Evolutionary conservation across 768 basidiomycete genomes (phyloP), one percentile per base, ranked within the genome.

Genomic region (Mycena crocata): DNA sequence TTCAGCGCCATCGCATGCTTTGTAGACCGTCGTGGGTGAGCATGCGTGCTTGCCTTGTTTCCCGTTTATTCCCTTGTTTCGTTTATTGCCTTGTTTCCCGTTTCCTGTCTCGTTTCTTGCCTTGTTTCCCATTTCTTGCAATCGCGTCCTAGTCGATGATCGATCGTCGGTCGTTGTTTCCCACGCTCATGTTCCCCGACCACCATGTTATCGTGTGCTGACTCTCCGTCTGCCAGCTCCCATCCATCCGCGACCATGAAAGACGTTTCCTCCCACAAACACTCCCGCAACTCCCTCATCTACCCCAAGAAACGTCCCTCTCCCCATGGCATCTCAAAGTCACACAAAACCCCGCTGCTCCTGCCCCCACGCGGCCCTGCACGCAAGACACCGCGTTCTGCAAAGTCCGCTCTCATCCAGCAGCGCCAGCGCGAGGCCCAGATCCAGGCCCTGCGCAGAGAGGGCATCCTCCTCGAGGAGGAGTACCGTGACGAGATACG

Each of bases 401-500:
- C 86, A 54, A 93, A 89, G 77, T 78, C 85, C 50, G 85, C 88
- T 64, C 77, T 87, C 31, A 72, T 87, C 30, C 86, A 87, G 57
- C 91, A 91, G 74, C 87, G 87, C 64, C 90, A 90, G 74, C 88
- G 91, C 55, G 87, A 91, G 66, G 86, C 85, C 19, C 91, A 91
- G 75, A 87, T 90, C 46, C 82, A 83, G 64, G 92, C 90, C 39
- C 83, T 90, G 73, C 88, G 92, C 46, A 83, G 87, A 71, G 89
- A 93, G 71, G 90, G 91, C 49, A 86, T 92, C 59, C 85, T 95
- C 64, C 84, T 96, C 71, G 98, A 99, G 81, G 94, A 95, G 75
- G 97, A 99, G 79, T 99, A 99, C 76, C 88, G 90, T 40, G 93
- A 95, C 52, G 98, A 99, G 75, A 96, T 99, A 63, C 86, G 89